Evolutionary conservation across 2,329 filamentous ascomycete species (phyloP).

Genomic region (Bipolaris zeicola): DNA sequence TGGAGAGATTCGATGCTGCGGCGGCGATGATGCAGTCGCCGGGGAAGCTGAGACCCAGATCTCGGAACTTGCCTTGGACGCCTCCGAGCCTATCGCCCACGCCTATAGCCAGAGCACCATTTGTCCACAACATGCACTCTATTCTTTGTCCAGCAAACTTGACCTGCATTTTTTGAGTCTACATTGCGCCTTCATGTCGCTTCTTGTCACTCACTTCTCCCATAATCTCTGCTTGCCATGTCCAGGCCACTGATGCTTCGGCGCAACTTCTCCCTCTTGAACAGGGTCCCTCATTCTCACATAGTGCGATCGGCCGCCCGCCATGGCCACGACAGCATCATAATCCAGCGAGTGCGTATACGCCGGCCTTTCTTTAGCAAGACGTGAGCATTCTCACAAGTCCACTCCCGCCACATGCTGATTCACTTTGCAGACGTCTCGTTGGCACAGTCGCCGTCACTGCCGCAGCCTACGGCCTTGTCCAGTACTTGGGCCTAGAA

Average conservation of each 20-base stretch:
- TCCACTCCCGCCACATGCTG: conserved; percentile 6
- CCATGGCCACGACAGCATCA: conserved; percentile 39
- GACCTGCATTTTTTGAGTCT: background rate
- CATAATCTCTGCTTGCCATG: conserved; percentile 40
- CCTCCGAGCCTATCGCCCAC: conserved; percentile 9
- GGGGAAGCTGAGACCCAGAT: conserved; percentile 22
- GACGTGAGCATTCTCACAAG: conserved; percentile 32
- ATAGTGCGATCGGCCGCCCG: conserved; percentile 35
- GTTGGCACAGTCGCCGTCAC: conserved; percentile 29
- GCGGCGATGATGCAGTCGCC: conserved; percentile 34
- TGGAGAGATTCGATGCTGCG: conserved; percentile 24
- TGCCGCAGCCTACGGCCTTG: conserved; percentile 26
- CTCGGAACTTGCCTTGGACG: conserved; percentile 21
- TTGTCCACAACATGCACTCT: background rate
- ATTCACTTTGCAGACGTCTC: conserved; percentile 29
- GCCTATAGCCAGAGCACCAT: background rate
- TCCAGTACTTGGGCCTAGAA: conserved; percentile 30
- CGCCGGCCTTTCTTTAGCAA: conserved; percentile 43
- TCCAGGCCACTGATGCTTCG: conserved; percentile 46
- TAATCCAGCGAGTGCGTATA: conserved; percentile 51
- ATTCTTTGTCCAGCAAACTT: background rate
- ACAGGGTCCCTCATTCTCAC: conserved; percentile 28
- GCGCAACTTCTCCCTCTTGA: conserved; percentile 46
- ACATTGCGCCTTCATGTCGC: conserved; percentile 27
- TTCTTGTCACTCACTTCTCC: conserved; percentile 12